A percentile compares a stretch with the other conserved stretches of the same genome.
These are phyloP conservation scores for Pilatotrama ljubarskyi DNA, from an alignment of 768 basidiomycete species.

Conservation along the genomic window DNA sequence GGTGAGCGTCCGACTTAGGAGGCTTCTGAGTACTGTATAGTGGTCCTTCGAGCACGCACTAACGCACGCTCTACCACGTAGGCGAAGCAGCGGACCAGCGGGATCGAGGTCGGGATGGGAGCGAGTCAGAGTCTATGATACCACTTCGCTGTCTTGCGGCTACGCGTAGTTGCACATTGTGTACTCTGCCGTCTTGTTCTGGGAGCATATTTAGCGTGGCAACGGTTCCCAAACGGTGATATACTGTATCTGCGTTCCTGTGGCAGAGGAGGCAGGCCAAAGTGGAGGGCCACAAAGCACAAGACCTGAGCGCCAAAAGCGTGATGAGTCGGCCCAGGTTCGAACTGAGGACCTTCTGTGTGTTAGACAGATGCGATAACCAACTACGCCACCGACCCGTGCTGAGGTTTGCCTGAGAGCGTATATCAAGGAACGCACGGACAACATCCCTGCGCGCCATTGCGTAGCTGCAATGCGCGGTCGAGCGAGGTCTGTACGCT, in stretches of 20 bases:
- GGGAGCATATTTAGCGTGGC: no score
- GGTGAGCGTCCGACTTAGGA: slow-evolving; percentile 38
- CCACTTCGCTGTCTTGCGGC: not conserved
- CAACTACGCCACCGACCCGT: slow-evolving; percentile 70
- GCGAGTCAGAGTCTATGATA: slow-evolving; percentile 25
- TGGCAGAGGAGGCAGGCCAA: no score
- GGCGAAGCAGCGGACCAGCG: slow-evolving; percentile 30
- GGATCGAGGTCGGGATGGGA: slow-evolving; percentile 7
- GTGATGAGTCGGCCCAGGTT: slow-evolving; percentile 50
- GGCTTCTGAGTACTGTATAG: not conserved
- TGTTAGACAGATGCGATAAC: slow-evolving; percentile 85
- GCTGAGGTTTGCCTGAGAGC: not conserved
- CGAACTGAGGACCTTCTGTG: slow-evolving; percentile 77
- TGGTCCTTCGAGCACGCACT: not conserved
- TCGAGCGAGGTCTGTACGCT: not conserved
- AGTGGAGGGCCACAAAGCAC: no score
- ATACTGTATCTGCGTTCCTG: no score
- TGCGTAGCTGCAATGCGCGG: not conserved
- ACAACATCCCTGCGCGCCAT: not conserved
- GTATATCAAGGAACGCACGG: not conserved
- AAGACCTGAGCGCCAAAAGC: not conserved
- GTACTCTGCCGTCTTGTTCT: no score
- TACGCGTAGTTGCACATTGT: no score
- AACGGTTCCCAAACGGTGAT: no score
- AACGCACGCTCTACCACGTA: slow-evolving; percentile 11